phyloP scores from a whole-genome alignment of 768 basidiomycete species.

The Boletus insuetus region DNA sequence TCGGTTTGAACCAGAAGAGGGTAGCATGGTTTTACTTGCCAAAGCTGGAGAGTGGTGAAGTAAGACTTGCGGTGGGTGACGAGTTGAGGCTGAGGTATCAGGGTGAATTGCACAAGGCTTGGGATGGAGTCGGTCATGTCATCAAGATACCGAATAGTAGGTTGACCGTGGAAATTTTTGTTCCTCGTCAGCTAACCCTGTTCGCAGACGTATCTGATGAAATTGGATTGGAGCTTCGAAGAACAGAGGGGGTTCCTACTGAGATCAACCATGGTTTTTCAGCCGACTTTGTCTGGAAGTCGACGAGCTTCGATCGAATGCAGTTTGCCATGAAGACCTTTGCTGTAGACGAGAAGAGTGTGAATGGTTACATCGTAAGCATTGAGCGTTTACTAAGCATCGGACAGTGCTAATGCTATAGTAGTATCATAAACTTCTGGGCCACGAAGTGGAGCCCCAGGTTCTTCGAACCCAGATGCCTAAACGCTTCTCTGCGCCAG shows the following conservation, averaged over 20 bases:
- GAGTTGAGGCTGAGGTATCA: slow-evolving; percentile 88
- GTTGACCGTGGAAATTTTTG: slow-evolving; percentile 27
- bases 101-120: slow-evolving; percentile 86
- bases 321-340: slow-evolving; percentile 99
- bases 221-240: slow-evolving; percentile 88
- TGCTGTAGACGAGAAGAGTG: slow-evolving; percentile 98
- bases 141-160: slow-evolving; percentile 98
- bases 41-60: slow-evolving; percentile 97
- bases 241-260: slow-evolving; percentile 89
- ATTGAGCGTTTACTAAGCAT: background rate
- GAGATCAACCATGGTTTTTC: slow-evolving; percentile 94
- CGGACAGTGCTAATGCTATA: slow-evolving; percentile 1
- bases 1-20: slow-evolving; percentile 97
- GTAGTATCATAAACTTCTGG: slow-evolving; percentile 97
- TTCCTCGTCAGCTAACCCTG: slow-evolving; percentile 5
- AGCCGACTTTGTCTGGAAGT: slow-evolving; percentile 99
- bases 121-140: slow-evolving; percentile 98
- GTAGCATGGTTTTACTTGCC: slow-evolving; percentile 98
- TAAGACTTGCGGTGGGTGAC: slow-evolving; percentile 94
- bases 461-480: slow-evolving; percentile 90
- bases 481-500: slow-evolving; percentile 95
- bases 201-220: slow-evolving; percentile 93
- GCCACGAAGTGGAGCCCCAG: slow-evolving; percentile 96
- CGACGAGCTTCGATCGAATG: slow-evolving; percentile 99
- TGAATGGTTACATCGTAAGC: slow-evolving; percentile 95